Evolutionary conservation across 208 protist genomes (phyloP).

Genomic region (Herpetomonas samuelpessoai): DNA sequence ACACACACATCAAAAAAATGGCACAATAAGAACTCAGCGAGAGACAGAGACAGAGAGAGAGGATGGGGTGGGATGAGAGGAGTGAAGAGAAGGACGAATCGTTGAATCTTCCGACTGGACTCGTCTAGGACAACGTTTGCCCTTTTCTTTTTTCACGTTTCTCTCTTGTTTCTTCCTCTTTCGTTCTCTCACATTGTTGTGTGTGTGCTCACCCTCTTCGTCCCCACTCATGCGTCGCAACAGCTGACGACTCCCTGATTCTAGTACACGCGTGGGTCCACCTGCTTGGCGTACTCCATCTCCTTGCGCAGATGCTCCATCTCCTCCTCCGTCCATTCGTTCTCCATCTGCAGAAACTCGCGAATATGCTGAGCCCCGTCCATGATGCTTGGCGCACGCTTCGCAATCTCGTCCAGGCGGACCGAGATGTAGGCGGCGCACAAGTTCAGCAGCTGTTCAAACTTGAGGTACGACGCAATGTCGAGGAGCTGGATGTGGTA

Average conservation of each 20-base stretch:
- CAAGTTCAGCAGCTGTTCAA: conserved; percentile 38
- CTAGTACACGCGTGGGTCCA: conserved; percentile 56
- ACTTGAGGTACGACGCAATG: conserved; percentile 42
- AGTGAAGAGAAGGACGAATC: too few relatives aligned
- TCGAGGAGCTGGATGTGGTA: conserved; percentile 47
- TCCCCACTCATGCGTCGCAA: neutral
- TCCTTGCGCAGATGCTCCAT: conserved; percentile 54
- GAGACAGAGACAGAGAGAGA: too few relatives aligned
- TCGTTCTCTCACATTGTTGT: too few relatives aligned
- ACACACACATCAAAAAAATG: conserved; percentile 7
- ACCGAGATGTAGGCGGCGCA: conserved; percentile 52
- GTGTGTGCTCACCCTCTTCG: too few relatives aligned
- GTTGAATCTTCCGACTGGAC: too few relatives aligned
- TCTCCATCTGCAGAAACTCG: conserved; percentile 55
- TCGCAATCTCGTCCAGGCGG: conserved; percentile 59
- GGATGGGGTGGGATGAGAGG: too few relatives aligned
- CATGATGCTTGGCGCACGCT: conserved; percentile 64
- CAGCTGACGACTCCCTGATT: neutral
- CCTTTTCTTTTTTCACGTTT: too few relatives aligned
- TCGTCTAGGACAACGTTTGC: too few relatives aligned
- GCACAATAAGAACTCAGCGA: conserved; percentile 3
- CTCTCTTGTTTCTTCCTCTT: too few relatives aligned
- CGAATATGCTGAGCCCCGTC: conserved; percentile 52
- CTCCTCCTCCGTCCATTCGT: conserved; percentile 76
- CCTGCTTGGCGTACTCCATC: conserved; percentile 71